Evolutionary conservation across 2,329 filamentous ascomycete genomes (phyloP), one percentile per base, ranked within the genome.

Genomic region (Davidsoniella virescens): DNA sequence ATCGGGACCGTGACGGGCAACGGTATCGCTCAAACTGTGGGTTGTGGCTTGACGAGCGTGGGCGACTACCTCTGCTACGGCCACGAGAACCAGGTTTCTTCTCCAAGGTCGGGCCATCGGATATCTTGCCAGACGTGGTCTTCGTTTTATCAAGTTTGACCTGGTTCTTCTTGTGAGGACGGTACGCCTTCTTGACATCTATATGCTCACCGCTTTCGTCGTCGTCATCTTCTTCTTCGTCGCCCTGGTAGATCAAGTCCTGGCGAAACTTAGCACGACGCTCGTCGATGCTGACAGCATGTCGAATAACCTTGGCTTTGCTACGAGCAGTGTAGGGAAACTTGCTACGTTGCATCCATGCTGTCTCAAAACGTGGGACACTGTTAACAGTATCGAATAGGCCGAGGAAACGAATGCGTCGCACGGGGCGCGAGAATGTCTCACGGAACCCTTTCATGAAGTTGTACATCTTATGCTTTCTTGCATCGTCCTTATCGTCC

Each of bases 301-400:
- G 81, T 0, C 81, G 72, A 48, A 84, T 79, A 0, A 82, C 72
- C 57, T 69, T 71, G 2, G 75, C 75, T 7, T 68, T 75, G 18
- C 70, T 76, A 1, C 72, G 64, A 1, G 73, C 74, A 0, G 75
- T 78, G 59, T 82, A 84, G 0, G 83, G 83, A 40, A 87, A 87
- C 60, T 82, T 86, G 59, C 74, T 84, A 37, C 84, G 75, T 59
- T 85, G 76, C 81, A 90, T 88, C 76, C 80, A 84, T 0, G 73
- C 72, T 2, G 71, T 75, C 62, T 92, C 85, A 53, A 92, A 92
- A 2, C 75, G 71, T 1, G 84, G 83, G 0, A 88, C 83, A 12
- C 80, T 84, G 58, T 88, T 88, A 55, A 90, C 84, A 0, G 83
- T 87, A 57, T 90, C 84, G 55, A 90, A 92, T 0, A 92, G 70